A percentile compares a stretch with the other conserved stretches of the same genome.
These are phyloP conservation scores for Larix sibirica DNA, from an alignment of 83 land plant genomes.

Conservation along the genomic window DNA sequence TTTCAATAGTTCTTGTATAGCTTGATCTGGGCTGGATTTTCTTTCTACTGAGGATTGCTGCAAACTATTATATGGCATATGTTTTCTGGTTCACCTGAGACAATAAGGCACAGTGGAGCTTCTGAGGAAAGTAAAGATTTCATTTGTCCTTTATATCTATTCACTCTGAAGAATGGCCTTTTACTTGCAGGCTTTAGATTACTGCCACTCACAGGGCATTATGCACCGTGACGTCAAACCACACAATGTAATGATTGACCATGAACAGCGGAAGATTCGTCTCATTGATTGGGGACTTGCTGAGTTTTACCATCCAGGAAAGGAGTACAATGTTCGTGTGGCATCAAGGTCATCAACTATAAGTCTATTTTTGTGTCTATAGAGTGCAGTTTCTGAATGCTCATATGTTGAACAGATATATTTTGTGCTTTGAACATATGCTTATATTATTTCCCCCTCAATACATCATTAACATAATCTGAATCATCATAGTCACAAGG, in stretches of 20 bases:
- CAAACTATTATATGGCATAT: no score
- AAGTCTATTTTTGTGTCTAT: neutral
- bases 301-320: conserved; percentile 68
- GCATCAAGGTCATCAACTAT: conserved; percentile 50
- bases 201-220: conserved; percentile 69
- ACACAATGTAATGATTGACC: conserved; percentile 74
- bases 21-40: no score
- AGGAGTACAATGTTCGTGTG: conserved; percentile 72
- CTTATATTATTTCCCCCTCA: neutral
- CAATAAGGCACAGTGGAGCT: neutral
- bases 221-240: conserved; percentile 79
- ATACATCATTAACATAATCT: no score
- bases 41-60: no score
- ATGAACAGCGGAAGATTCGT: conserved; percentile 57
- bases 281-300: conserved; percentile 76
- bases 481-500: no score
- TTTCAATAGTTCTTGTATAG: no score
- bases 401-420: neutral
- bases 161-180: neutral
- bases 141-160: neutral
- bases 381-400: neutral
- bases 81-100: neutral
- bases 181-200: conserved; percentile 50
- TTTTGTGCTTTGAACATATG: neutral
- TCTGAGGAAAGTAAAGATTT: neutral